Conservation (phyloP, 2,329 filamentous ascomycete species). For the Fusarium citri region DNA sequence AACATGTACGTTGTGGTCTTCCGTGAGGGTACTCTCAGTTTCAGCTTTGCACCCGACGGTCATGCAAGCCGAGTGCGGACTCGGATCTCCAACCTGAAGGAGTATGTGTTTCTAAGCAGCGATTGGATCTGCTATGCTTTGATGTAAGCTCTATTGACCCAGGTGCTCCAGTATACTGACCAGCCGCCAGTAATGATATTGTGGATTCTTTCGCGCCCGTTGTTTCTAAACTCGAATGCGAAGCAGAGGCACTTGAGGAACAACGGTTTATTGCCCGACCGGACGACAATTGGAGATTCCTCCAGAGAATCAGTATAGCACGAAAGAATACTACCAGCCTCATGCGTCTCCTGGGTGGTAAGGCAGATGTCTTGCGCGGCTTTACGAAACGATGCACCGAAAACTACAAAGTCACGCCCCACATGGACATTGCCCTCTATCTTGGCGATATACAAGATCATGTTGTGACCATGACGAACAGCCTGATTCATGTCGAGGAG, state of each 20-base stretch:
- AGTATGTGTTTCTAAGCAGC: constrained; percentile 92
- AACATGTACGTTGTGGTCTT: constrained; percentile 98
- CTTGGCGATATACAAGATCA: constrained; percentile 98
- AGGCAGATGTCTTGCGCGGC: constrained; percentile 97
- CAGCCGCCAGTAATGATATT: constrained; percentile 80
- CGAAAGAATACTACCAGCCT: constrained; percentile 95
- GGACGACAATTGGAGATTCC: constrained; percentile 87
- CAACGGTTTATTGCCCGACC: constrained; percentile 91
- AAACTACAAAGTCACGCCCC: constrained; percentile 92
- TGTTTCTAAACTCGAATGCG: constrained; percentile 85
- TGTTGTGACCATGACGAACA: constrained; percentile 99
- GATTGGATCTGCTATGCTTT: constrained; percentile 99
- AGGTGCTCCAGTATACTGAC: too few species aligned
- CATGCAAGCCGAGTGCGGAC: constrained; percentile 91
- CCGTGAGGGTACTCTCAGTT: constrained; percentile 92
- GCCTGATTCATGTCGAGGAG: constrained; percentile 95
- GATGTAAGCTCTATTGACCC: constrained; percentile 74
- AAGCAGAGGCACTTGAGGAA: constrained; percentile 94
- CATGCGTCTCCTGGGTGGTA: constrained; percentile 92
- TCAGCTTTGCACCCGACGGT: constrained; percentile 88
- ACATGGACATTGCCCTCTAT: constrained; percentile 96
- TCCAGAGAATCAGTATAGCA: constrained; percentile 89
- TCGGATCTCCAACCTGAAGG: constrained; percentile 90
- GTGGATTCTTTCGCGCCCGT: constrained; percentile 94
- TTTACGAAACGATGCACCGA: constrained; percentile 99